Evolutionary conservation across 345 rosid genomes (phyloP), one percentile per base, ranked within the genome.

Genomic region (Citrus trifoliata): DNA sequence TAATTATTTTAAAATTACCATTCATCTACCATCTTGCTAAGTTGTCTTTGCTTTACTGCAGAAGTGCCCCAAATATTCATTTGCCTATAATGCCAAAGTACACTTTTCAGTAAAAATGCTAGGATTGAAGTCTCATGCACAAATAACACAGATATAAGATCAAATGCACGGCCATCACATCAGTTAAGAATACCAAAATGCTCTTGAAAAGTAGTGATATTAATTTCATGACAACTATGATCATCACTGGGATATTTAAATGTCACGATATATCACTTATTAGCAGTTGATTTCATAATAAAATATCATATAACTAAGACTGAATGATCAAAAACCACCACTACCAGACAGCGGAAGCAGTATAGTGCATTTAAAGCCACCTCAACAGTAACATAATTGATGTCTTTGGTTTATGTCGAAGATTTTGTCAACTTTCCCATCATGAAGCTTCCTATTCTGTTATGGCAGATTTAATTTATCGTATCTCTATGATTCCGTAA

Each of bases 11-110:
- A 76, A 71, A 18, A 64, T 32, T 86, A 94, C 99, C 99, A 96
- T 89, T 96, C 99, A 88, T 93, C 99, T 71, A 96, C 93, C 97
- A 96, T 86, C 90, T 90, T 88, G 91, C 92, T 80, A 64, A 96
- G 93, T 85, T 88, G 91, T 80, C 74, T 87, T 89, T 90, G 95
- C 88, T 94, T 96, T 86, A 84, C 99, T 27, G 87, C 75, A 74
- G 97, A 94, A 61, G 92, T 93, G 66, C 93, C 91, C 98, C 98
- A 96, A 67, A 58, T 93, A 71, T 90, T 89, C 95, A 96, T 94
- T 84, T 93, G 98, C 90, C 99, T 96, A 84, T 13, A 78, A 79
- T 27, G 70, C 75, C 77, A 67, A 71, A 82, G 68, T 28, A 71
- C 18, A 30, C 14, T 51, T 70, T 67, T 70, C 71, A 80, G 32